phyloP scores from a whole-genome alignment of 192 early-diverging fungal genomes.

The Pilobolus umbonatus region DNA sequence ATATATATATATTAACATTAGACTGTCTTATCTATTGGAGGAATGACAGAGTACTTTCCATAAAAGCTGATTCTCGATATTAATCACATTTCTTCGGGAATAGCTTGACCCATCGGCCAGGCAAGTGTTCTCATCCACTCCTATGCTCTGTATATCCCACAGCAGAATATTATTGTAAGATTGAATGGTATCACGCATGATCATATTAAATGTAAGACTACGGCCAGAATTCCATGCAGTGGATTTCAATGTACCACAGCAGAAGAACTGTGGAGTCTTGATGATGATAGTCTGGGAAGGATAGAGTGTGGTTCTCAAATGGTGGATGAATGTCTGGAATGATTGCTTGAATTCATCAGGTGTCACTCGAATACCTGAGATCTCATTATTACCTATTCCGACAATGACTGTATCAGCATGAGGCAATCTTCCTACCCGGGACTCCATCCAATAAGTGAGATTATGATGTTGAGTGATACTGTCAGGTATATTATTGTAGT shows the following conservation, averaged over 20 bases:
- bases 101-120: conserved; percentile 11
- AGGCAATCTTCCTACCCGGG: neutral
- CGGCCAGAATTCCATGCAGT: conserved; percentile 30
- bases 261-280: conserved; percentile 22
- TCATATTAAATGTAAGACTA: conserved; percentile 20
- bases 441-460: conserved; percentile 1
- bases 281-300: conserved; percentile 27
- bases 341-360: conserved; percentile 12
- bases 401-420: conserved; percentile 25
- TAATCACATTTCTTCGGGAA: conserved; percentile 22
- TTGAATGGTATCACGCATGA: conserved; percentile 16
- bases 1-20: too few species aligned
- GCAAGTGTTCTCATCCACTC: conserved; percentile 20
- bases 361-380: conserved; percentile 5
- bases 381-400: conserved; percentile 26
- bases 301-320: conserved; percentile 8
- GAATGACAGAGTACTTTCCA: conserved; percentile 25
- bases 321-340: conserved; percentile 7
- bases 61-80: conserved; percentile 27
- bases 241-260: conserved; percentile 10
- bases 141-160: conserved; percentile 28
- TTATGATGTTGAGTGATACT: neutral
- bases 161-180: conserved; percentile 8
- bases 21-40: too few species aligned
- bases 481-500: conserved; percentile 4